A percentile compares a stretch with the other conserved stretches of the same genome.
Conservation (phyloP, 2,329 filamentous ascomycete genomes). For the Domatiomyces globalis region DNA sequence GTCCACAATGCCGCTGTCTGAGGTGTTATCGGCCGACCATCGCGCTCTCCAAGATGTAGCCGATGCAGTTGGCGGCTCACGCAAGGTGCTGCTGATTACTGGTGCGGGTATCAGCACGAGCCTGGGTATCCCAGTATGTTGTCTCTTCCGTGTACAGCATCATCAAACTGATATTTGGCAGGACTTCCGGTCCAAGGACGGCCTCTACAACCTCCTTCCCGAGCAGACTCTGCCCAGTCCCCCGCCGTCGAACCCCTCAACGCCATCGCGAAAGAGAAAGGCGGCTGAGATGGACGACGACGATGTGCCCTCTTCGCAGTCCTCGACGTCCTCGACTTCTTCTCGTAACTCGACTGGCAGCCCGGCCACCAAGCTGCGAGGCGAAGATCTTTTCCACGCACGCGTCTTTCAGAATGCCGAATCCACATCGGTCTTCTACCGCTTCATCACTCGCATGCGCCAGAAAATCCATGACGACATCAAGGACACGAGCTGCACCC, state of each 20-base stretch:
- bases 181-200: conserved; percentile 38
- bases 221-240: conserved; percentile 32
- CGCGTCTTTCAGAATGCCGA: conserved; percentile 55
- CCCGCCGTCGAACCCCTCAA: conserved; percentile 12
- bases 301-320: conserved; percentile 31
- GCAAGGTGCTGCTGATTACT: conserved; percentile 57
- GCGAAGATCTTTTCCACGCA: conserved; percentile 56
- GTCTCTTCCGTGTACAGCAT: neutral
- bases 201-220: conserved; percentile 57
- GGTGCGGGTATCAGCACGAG: conserved; percentile 64
- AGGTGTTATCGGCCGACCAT: conserved; percentile 29
- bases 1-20: conserved; percentile 18
- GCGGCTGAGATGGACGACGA: conserved; percentile 26
- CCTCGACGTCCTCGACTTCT: conserved; percentile 25
- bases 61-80: conserved; percentile 48
- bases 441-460: conserved; percentile 53
- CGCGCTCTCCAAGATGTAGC: conserved; percentile 51
- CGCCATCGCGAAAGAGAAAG: conserved; percentile 9
- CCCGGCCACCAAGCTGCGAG: conserved; percentile 41
- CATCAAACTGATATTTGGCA: conserved; percentile 9
- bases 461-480: conserved; percentile 49
- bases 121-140: conserved; percentile 55
- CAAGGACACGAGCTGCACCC: conserved; percentile 45
- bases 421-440: conserved; percentile 57
- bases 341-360: conserved; percentile 24